Conservation (phyloP, 2,329 filamentous ascomycete genomes). For the Curvularia lunata region DNA sequence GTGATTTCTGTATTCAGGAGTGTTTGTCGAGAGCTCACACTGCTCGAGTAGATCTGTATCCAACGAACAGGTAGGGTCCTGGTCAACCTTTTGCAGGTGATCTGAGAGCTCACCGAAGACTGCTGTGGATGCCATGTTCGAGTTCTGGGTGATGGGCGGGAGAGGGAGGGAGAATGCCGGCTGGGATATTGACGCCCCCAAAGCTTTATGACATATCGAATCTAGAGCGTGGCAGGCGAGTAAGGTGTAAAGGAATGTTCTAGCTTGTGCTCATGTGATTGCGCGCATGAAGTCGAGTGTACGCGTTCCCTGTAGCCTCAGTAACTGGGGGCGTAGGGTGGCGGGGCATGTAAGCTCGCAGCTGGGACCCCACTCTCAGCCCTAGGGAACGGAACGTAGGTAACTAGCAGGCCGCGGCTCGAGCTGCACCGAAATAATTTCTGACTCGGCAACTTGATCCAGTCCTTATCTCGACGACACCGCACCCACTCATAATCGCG, state of each 20-base stretch:
- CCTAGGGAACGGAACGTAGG: neutral
- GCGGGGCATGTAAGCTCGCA: slow-evolving; percentile 18
- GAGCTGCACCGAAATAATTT: slow-evolving; percentile 28
- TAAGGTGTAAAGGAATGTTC: slow-evolving; percentile 31
- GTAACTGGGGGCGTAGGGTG: slow-evolving; percentile 8
- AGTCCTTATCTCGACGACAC: slow-evolving; percentile 7
- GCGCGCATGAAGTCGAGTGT: slow-evolving; percentile 24
- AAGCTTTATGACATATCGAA: neutral
- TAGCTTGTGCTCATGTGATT: slow-evolving; percentile 40
- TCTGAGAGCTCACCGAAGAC: slow-evolving; percentile 43
- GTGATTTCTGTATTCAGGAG: slow-evolving; percentile 37
- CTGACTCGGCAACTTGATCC: slow-evolving; percentile 21
- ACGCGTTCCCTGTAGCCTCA: slow-evolving; percentile 21
- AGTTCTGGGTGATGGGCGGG: neutral
- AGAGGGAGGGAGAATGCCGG: neutral
- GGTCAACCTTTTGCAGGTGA: slow-evolving; percentile 55
- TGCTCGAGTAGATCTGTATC: slow-evolving; percentile 59
- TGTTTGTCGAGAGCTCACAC: slow-evolving; percentile 53
- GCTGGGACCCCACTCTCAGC: slow-evolving; percentile 32
- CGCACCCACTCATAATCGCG: neutral
- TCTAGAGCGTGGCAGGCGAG: slow-evolving; percentile 19
- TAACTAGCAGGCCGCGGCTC: slow-evolving; percentile 17
- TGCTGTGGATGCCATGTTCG: slow-evolving; percentile 30
- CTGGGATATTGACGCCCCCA: neutral
- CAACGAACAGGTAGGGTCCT: slow-evolving; percentile 54